Conservation (phyloP, 306 rosid species). For the Casuarina cunninghamiana region DNA sequence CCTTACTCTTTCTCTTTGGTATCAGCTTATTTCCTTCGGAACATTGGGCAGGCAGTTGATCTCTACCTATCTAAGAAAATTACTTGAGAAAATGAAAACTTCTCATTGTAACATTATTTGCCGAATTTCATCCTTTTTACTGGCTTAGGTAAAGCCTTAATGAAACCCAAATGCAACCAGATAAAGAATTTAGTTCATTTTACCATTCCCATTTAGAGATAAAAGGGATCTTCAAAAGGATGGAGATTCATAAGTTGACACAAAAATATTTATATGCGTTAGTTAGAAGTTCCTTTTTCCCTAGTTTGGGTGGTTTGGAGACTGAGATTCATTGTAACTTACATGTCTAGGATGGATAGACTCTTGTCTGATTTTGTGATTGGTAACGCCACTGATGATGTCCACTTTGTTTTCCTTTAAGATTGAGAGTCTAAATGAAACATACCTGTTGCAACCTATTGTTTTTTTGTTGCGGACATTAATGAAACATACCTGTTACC, state of each 20-base stretch:
- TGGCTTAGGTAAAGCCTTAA: not conserved
- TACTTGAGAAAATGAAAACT: not conserved
- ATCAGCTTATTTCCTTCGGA: not conserved
- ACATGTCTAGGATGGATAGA: conserved; percentile 41
- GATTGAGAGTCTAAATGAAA: no score
- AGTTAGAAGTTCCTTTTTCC: not conserved
- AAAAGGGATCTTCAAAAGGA: not conserved
- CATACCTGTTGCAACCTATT: no score
- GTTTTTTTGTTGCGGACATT: no score
- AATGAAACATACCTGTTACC: no score
- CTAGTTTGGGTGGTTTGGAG: not conserved
- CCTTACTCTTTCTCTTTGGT: no score
- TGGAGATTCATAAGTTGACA: no score
- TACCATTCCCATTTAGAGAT: not conserved
- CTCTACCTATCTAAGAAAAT: not conserved
- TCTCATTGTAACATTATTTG: not conserved
- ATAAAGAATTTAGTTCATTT: not conserved
- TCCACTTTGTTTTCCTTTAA: conserved; percentile 42
- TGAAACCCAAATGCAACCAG: not conserved
- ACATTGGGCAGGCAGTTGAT: not conserved
- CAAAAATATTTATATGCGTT: not conserved
- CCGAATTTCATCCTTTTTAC: not conserved
- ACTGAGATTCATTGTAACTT: not conserved
- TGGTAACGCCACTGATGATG: conserved; percentile 57
- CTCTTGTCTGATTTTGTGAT: conserved; percentile 50